Evolutionary conservation across 257 asterid species (phyloP), one percentile per base, ranked within the genome.

Genomic region (Phtheirospermum japonicum): DNA sequence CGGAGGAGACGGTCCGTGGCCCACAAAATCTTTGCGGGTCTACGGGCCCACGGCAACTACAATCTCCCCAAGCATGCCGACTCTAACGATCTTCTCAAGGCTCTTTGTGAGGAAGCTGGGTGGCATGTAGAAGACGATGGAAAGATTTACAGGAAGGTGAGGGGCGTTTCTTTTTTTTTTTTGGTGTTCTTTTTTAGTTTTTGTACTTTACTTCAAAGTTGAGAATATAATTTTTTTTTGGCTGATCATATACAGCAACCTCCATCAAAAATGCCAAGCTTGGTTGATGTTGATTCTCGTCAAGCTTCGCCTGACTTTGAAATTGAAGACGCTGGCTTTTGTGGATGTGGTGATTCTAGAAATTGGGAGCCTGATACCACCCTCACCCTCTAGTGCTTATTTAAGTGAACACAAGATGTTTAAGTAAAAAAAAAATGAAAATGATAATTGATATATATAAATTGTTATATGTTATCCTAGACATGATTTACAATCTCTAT

Each of bases 91-190:
- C 78, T 90, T 20, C 88, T 90, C 67, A 83, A 40, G 67, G 97
- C 92, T 0, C 84, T 90, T 0, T 87, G 97, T 39, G 54, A 71
- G 4, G 97, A 90, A 62, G 95, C 95, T 2, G 97, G 97, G 0
- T 90, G 95, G 97, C 81, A 57, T 19, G 95, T 90, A 9, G 83
- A 80, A 8, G 87, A 83, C 0, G 96, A 87, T 37, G 97, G 97
- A 13, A 79, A 84, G 0, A 52, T 85, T 19, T 72, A 14, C 28
- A 77, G 70, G 36, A 86, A 79, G 82, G 87, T 77, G 43, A 18
- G 37, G 5, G 6, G 6, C 0, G 9, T 28, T 37, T 1, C 4
- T 45, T 2, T 4, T 10, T 10, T 2, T 5, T 4, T 6, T 11
- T 12, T 26, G 26, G 20, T 30, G 3, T 36, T 9, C 2, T 5